Evolutionary conservation across 75 land plant genomes (phyloP).

Genomic region (Picea sitchensis): DNA sequence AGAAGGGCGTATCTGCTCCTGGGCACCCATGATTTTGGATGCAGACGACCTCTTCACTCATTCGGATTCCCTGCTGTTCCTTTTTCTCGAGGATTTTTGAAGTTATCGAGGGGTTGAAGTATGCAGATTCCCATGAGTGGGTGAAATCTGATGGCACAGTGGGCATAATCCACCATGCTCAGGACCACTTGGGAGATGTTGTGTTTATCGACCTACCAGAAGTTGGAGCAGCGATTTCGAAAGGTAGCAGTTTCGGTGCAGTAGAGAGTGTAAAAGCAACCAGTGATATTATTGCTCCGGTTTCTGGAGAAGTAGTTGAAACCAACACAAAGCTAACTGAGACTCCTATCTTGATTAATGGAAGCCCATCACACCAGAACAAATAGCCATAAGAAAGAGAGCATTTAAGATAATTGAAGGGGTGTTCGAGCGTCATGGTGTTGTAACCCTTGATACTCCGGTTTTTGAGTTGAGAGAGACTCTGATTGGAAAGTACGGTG

Average conservation of each 20-base stretch:
- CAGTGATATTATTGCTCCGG: slow-evolving; percentile 55
- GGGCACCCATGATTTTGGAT: slow-evolving; percentile 10
- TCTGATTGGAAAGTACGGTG: slow-evolving; percentile 91
- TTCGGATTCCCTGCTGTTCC: slow-evolving; percentile 21
- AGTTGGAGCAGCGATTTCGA: slow-evolving; percentile 28
- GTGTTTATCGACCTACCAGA: slow-evolving; percentile 69
- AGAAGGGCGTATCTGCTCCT: no score
- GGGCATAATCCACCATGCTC: slow-evolving; percentile 97
- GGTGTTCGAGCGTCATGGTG: slow-evolving; percentile 85
- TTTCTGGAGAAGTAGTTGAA: slow-evolving; percentile 63
- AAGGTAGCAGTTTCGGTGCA: slow-evolving; percentile 47
- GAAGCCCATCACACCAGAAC: slow-evolving; percentile 38
- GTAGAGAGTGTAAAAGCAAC: slow-evolving; percentile 82
- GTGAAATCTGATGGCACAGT: slow-evolving; percentile 86
- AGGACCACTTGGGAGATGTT: slow-evolving; percentile 67
- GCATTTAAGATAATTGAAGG: slow-evolving; percentile 65
- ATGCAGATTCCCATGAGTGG: slow-evolving; percentile 92
- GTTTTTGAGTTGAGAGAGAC: slow-evolving; percentile 89
- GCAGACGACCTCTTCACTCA: slow-evolving; percentile 10
- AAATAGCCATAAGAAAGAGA: slow-evolving; percentile 79
- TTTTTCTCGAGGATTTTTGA: slow-evolving; percentile 58
- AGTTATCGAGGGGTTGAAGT: slow-evolving; percentile 78
- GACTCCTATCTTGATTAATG: slow-evolving; percentile 25
- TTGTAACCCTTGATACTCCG: slow-evolving; percentile 76
- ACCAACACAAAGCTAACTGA: slow-evolving; percentile 46